These are phyloP conservation scores for Pyrrhoderma lamaoense DNA, from an alignment of 1,284 basidiomycete genomes.

Conservation along the genomic window DNA sequence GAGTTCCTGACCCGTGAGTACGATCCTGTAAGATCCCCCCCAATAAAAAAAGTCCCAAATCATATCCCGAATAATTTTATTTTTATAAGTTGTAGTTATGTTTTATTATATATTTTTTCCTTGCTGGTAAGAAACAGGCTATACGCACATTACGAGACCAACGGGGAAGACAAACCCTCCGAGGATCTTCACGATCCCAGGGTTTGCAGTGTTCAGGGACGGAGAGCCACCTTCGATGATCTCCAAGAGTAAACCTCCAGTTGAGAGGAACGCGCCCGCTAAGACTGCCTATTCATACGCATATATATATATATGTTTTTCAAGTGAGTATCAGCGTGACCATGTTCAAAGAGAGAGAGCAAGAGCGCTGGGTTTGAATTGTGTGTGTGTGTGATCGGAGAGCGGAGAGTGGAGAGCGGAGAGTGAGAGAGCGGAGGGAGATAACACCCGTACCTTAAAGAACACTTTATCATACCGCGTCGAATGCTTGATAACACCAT, in stretches of 20 bases:
- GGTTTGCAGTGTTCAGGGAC: constrained; percentile 44
- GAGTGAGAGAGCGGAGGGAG: background rate
- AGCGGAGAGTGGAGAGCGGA: background rate
- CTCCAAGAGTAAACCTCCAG: constrained; percentile 59
- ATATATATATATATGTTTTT: too few species aligned
- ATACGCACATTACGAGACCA: constrained; percentile 61
- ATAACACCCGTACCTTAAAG: constrained; percentile 44
- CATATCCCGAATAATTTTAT: too few species aligned
- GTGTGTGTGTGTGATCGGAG: background rate
- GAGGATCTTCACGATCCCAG: constrained; percentile 59
- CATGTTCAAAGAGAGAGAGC: background rate
- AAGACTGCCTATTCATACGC: constrained; percentile 38
- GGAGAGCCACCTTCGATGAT: constrained; percentile 54
- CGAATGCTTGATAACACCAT: constrained; percentile 52
- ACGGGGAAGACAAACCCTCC: constrained; percentile 66
- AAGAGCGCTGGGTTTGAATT: constrained; percentile 12
- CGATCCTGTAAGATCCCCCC: constrained; percentile 43
- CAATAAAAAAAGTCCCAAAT: background rate
- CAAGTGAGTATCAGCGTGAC: too few species aligned
- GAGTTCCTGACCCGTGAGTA: constrained; percentile 61
- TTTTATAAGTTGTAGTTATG: too few species aligned
- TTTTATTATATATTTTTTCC: too few species aligned
- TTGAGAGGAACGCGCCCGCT: constrained; percentile 64
- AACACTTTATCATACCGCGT: constrained; percentile 55
- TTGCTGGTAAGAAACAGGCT: background rate